Base-by-base conservation (phyloP, 305 asterid species). In the Nicotiana rustica region DNA sequence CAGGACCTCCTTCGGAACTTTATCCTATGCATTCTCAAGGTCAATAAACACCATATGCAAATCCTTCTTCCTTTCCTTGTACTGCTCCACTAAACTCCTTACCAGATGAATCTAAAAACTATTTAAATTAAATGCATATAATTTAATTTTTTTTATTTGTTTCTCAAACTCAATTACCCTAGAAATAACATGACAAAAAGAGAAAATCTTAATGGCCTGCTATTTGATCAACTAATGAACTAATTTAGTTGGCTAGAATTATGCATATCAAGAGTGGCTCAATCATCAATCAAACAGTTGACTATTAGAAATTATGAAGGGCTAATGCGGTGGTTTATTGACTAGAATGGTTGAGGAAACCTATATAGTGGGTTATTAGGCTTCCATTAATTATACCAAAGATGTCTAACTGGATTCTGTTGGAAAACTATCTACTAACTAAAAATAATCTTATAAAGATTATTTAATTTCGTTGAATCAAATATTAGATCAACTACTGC, bases 271-370 rank as follows among this genome's bases (percentile, higher is more conserved):
- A 47, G 62, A 73, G 29, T 49, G 79, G 61, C 62, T 47, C 79
- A 49, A 47, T 73, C 1, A 73, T 49, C 21, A 47, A 47, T 21
- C 79, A 73, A 49, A 73, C 79, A 14, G 62, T 73, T 73, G 62
- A 73, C 79, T 49, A 25, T 14, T 49, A 21, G 35, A 49, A 47
- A 49, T 73, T 49, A 73, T 73, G 79, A 49, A 73, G 49, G 62
- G 62, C 62, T 49, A 73, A 21, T 73, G 41, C 21, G 41, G 79
- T 47, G 38, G 61, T 47, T 71, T 71, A 59, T 21, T 71, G 79
- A 49, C 79, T 21, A 14, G 13, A 21, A 73, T 73, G 62, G 79
- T 73, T 73, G 79, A 73, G 79, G 79, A 73, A 73, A 49, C 13
- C 44, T 41, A 18, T 19, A 70, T 18, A 41, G 10, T 70, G 47